These are phyloP conservation scores for Mycotypha africana DNA, from an alignment of 371 early-diverging fungal genomes.

Conservation along the genomic window DNA sequence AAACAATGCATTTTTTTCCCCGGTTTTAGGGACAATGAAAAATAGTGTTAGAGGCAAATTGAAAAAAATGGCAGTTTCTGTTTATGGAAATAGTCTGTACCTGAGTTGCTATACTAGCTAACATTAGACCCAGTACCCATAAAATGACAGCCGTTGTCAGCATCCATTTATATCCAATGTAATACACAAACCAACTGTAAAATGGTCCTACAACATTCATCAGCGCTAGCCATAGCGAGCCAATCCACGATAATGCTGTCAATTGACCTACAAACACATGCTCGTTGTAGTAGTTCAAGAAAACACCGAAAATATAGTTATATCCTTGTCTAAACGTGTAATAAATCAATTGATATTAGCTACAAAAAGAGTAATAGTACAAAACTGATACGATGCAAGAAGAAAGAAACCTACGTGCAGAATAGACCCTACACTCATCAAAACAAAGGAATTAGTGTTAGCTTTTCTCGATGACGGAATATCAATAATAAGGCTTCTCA, in stretches of 20 bases:
- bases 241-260: conserved; percentile 39
- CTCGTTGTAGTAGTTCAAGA: conserved; percentile 29
- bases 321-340: conserved; percentile 37
- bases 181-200: conserved; percentile 41
- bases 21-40: background rate
- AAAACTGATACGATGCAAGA: too few species aligned
- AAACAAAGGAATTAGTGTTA: too few species aligned
- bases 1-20: background rate
- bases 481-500: too few species aligned
- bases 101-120: conserved; percentile 57
- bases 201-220: conserved; percentile 34
- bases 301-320: conserved; percentile 34
- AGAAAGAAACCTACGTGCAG: conserved; percentile 31
- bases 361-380: too few species aligned
- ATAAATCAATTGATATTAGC: background rate
- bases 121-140: conserved; percentile 46
- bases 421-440: conserved; percentile 31
- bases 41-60: too few species aligned
- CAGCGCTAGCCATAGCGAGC: conserved; percentile 32
- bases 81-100: too few species aligned
- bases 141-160: conserved; percentile 41
- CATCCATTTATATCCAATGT: conserved; percentile 48
- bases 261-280: conserved; percentile 26
- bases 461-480: too few species aligned
- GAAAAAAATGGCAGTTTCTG: too few species aligned